phyloP scores from a whole-genome alignment of 129 eudicot species.

The Oenanthe sinensis region DNA sequence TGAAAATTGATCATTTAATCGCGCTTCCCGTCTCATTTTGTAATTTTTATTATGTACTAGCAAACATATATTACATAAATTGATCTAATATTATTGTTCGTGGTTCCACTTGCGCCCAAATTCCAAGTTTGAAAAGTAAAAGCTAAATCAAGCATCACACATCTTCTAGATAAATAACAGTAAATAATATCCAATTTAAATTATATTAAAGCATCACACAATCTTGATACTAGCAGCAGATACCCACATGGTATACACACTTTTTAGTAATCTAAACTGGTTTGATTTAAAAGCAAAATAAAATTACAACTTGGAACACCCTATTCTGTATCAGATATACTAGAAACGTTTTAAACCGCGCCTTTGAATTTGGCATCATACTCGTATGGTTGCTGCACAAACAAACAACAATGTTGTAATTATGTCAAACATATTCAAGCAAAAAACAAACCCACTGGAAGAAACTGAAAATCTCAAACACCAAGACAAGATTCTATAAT shows the following conservation, averaged over 20 bases:
- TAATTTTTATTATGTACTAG: no score
- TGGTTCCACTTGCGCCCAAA: not conserved
- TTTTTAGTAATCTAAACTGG: not conserved
- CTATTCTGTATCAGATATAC: not conserved
- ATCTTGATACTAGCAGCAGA: not conserved
- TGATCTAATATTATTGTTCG: no score
- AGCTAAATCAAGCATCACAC: not conserved
- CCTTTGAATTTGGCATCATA: constrained; percentile 86
- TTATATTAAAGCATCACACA: not conserved
- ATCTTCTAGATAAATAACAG: not conserved
- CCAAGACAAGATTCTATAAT: not conserved
- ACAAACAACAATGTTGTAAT: not conserved
- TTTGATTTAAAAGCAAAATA: not conserved
- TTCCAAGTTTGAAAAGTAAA: no score
- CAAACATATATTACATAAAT: no score
- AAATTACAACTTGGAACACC: not conserved
- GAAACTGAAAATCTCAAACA: not conserved
- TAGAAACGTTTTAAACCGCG: constrained; percentile 23
- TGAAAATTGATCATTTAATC: no score
- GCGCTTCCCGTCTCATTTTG: no score
- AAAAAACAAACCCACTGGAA: not conserved
- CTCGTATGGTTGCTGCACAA: constrained; percentile 83
- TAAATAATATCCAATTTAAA: not conserved
- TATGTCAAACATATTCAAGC: not conserved
- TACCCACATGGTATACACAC: not conserved